Percentiles rank a stretch among this genome's conserved stretches.
Evolutionary conservation across 2,329 filamentous ascomycete species (phyloP).

Genomic region (Xylariaceae sp.): DNA sequence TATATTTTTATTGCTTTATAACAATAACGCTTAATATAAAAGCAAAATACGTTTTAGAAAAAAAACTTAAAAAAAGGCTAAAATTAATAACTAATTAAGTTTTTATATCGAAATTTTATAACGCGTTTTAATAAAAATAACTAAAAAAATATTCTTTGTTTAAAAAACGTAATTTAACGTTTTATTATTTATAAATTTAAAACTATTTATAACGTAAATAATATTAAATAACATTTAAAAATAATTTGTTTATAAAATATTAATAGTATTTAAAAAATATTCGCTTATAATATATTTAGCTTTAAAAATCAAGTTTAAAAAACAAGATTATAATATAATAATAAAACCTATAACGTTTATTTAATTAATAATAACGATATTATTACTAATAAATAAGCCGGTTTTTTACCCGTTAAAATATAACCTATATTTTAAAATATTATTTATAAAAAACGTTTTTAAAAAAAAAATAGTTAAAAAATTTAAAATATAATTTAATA

Average conservation of each 20-base stretch:
- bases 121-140: not conserved
- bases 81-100: not conserved
- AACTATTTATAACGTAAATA: no score
- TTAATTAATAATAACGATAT: no score
- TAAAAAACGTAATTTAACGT: no score
- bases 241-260: not conserved
- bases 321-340: not conserved
- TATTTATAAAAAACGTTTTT: no score
- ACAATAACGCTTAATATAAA: conserved; percentile 1
- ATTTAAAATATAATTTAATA: not conserved
- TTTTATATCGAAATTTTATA: conserved; percentile 1
- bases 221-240: not conserved
- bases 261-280: not conserved
- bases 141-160: not conserved
- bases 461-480: not conserved
- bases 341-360: no score
- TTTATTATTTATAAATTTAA: no score
- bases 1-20: conserved; percentile 1
- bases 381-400: no score
- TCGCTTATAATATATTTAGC: no score
- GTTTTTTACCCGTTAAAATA: not conserved
- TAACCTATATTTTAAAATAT: not conserved
- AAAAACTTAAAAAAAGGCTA: not conserved
- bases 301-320: conserved; percentile 5
- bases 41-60: not conserved